phyloP scores from a whole-genome alignment of 2,329 filamentous ascomycete species.

The Sarocladium kiliense region DNA sequence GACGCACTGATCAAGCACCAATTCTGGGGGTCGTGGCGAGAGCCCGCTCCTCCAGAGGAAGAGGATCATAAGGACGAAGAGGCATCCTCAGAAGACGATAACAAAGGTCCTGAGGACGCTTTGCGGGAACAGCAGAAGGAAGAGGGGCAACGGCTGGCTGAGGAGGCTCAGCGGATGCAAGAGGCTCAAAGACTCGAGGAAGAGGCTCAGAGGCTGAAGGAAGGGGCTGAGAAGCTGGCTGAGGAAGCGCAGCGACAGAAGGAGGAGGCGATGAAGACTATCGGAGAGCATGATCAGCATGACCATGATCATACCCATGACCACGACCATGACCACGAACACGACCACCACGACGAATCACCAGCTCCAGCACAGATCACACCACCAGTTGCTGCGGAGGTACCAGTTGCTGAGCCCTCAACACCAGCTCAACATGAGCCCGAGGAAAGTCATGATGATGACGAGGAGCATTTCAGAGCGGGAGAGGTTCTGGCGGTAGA shows the following conservation, averaged over 20 bases:
- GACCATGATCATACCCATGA: too few relatives aligned
- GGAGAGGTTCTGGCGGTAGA: neutral
- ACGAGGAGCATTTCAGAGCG: too few relatives aligned
- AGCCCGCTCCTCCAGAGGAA: neutral
- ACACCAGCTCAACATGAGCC: too few relatives aligned
- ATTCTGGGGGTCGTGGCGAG: conserved; percentile 17
- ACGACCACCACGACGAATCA: neutral
- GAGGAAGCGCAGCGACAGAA: neutral
- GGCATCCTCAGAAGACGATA: neutral
- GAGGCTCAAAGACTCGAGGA: neutral
- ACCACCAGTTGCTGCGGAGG: too few relatives aligned
- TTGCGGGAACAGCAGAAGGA: neutral
- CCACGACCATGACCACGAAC: too few relatives aligned
- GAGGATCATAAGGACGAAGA: neutral
- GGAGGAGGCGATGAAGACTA: neutral
- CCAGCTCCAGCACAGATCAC: neutral
- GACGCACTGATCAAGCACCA: conserved; percentile 21
- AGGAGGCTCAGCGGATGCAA: neutral
- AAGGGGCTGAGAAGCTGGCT: neutral
- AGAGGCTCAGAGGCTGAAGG: neutral
- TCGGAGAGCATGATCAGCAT: neutral
- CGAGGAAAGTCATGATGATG: too few relatives aligned
- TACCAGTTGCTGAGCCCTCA: too few relatives aligned
- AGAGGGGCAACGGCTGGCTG: neutral
- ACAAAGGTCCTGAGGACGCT: neutral